Evolutionary conservation across 2,329 filamentous ascomycete genomes (phyloP).

Genomic region (Nigrospora osmanthi): DNA sequence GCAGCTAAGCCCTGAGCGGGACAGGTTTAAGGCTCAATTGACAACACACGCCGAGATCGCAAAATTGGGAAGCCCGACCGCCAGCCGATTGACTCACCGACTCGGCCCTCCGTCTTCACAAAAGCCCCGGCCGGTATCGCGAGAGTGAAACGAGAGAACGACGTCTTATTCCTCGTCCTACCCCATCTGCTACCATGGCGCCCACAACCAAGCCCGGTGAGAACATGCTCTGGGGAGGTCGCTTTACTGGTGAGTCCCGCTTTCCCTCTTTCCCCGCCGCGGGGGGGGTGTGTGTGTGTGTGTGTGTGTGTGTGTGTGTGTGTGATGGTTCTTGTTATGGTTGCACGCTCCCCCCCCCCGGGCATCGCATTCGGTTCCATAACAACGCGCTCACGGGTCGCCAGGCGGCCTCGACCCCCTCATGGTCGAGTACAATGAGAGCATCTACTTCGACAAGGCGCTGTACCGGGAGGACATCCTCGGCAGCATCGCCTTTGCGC

Average conservation of each 20-base stretch:
- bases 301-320: no score
- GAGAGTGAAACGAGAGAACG: no score
- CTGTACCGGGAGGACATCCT: slow-evolving; percentile 77
- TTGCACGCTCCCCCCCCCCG: no score
- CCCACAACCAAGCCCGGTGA: slow-evolving; percentile 11
- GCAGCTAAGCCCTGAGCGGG: neutral
- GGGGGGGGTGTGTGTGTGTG: no score
- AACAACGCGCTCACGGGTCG: no score
- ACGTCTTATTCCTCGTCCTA: neutral
- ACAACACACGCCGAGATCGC: neutral
- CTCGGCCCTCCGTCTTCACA: no score
- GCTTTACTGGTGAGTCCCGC: slow-evolving; percentile 34
- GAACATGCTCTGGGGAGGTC: slow-evolving; percentile 33
- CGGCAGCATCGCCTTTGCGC: slow-evolving; percentile 73
- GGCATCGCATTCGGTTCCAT: no score
- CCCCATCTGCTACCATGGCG: slow-evolving; percentile 7
- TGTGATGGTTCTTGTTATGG: no score
- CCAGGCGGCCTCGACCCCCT: slow-evolving; percentile 74
- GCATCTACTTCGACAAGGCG: slow-evolving; percentile 68
- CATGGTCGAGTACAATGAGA: slow-evolving; percentile 80
- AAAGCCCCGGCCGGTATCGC: no score
- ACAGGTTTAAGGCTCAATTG: neutral
- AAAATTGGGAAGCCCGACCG: neutral
- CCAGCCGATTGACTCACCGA: no score
- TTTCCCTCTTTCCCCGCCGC: no score